Percentiles rank a stretch among this genome's conserved stretches.
Conservation (phyloP, 2,329 filamentous ascomycete genomes). For the Apiospora malaysiana region DNA sequence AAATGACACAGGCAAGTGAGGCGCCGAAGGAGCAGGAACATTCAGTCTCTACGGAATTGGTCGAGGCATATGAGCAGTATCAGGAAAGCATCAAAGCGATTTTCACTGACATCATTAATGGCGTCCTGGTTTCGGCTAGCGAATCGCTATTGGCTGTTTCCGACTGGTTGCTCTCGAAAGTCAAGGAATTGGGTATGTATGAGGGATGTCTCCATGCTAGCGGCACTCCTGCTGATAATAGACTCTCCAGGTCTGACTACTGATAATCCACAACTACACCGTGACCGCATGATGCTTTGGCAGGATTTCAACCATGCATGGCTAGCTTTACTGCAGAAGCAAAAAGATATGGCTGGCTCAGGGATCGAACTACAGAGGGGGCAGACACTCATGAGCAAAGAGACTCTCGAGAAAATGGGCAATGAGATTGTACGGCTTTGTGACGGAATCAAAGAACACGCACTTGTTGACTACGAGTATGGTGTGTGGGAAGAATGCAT, state of each 20-base stretch:
- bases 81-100: conserved; percentile 67
- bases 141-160: conserved; percentile 59
- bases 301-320: conserved; percentile 93
- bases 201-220: neutral
- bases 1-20: conserved; percentile 48
- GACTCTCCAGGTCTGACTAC: conserved; percentile 72
- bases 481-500: conserved; percentile 96
- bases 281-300: conserved; percentile 85
- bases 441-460: conserved; percentile 85
- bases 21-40: conserved; percentile 42
- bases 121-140: conserved; percentile 55
- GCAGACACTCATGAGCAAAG: conserved; percentile 70
- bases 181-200: conserved; percentile 60
- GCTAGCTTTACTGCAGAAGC: conserved; percentile 81
- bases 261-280: conserved; percentile 78
- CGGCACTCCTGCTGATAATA: conserved; percentile 6
- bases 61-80: conserved; percentile 72
- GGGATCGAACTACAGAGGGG: conserved; percentile 62
- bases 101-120: conserved; percentile 71
- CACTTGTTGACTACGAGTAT: conserved; percentile 97
- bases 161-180: conserved; percentile 60
- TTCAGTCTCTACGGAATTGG: conserved; percentile 45
- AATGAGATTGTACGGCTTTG: conserved; percentile 82
- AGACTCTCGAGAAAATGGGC: conserved; percentile 78
- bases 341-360: conserved; percentile 75